Base-by-base conservation (phyloP, 768 basidiomycete genomes). In the Lentinula detonsa region DNA sequence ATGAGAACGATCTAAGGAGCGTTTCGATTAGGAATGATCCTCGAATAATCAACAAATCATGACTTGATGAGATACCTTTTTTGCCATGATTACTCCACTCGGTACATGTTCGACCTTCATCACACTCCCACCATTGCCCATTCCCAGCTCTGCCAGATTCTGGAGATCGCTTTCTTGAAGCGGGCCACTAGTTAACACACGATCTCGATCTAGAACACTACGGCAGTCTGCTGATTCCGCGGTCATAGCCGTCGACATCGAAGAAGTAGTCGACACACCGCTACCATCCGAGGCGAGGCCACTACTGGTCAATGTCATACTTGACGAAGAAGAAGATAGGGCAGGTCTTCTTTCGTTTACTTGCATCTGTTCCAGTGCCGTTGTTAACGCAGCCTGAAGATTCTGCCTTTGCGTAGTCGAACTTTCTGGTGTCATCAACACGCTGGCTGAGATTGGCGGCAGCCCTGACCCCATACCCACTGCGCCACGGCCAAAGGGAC, bases 121-220 rank as follows among this genome's bases (percentile, higher is more conserved):
- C 56, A 99, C 97, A 60, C 95, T 97, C 58, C 97, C 97, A 1
- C 97, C 95, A 69, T 98, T 98, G 3, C 97, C 97, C 65, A 91
- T 88, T 3, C 97, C 97, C 3, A 99, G 81, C 73, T 99, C 97
- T 57, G 85, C 83, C 49, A 98, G 71, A 65, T 95, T 90, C 74
- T 89, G 88, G 70, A 99, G 76, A 71, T 98, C 97, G 71, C 95
- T 93, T 66, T 89, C 86, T 67, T 85, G 80, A 66, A 98, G 75
- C n/a, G 48, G 50, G 4, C 28, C 55, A 28, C 42, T 31, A 15
- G 16, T 40, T 3, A 43, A 5, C 7, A 28, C 18, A 31, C 37
- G 23, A 35, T 56, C 55, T 16, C 34, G 28, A 31, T 51, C 34
- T 2, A 39, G 7, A 39, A 18, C 13, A 15, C 37, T 31, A 8